phyloP scores from a whole-genome alignment of 148 eudicot genomes.

The Beta vulgaris region DNA sequence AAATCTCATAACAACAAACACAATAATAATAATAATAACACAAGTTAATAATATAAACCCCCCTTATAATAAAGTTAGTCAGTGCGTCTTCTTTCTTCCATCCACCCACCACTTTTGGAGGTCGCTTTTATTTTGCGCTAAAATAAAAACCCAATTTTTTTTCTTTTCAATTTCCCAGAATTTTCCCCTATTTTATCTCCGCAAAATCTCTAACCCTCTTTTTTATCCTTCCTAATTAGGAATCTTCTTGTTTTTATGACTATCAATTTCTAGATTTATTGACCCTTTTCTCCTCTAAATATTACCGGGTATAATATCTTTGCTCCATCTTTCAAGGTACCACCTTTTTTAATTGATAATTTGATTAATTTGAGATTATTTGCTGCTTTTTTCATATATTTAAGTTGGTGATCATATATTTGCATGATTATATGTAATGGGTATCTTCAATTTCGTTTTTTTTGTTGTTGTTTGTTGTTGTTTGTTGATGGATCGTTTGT shows the following conservation, averaged over 20 bases:
- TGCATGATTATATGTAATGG: constrained; percentile 19
- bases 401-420: constrained; percentile 1
- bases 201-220: constrained; percentile 21
- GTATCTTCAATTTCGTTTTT: constrained; percentile 18
- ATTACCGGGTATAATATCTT: constrained; percentile 10
- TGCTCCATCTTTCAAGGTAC: constrained; percentile 22
- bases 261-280: constrained; percentile 39
- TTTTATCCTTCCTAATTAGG: constrained; percentile 8
- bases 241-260: constrained; percentile 30
- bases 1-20: neutral
- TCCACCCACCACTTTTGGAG: constrained; percentile 31
- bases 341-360: neutral
- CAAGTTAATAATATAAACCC: neutral
- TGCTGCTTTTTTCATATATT: neutral
- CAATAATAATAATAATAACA: neutral
- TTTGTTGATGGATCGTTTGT: constrained; percentile 11
- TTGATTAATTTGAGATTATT: neutral
- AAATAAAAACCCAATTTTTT: too few species aligned
- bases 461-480: constrained; percentile 15
- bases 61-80: neutral
- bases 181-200: constrained; percentile 24
- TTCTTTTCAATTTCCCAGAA: neutral
- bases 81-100: constrained; percentile 26
- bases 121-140: constrained; percentile 31
- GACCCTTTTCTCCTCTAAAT: constrained; percentile 8